phyloP scores from a whole-genome alignment of 805 yeast genomes.

The Starmerella bacillaris region DNA sequence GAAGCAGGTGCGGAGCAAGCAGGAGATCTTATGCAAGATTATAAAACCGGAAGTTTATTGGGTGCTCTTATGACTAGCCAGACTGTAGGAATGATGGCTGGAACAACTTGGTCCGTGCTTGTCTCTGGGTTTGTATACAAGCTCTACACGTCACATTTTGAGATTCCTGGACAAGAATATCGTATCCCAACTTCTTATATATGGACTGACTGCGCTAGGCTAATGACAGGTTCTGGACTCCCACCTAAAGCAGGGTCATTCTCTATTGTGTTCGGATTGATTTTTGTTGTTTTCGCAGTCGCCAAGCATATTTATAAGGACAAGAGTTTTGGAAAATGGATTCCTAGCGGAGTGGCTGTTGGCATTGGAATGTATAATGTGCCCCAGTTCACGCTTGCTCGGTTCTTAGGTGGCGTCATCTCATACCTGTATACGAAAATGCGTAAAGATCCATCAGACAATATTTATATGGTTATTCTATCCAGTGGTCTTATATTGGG shows the following conservation, averaged over 20 bases:
- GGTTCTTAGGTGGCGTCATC: conserved; percentile 73
- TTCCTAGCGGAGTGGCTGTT: conserved; percentile 93
- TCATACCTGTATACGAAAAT: conserved; percentile 32
- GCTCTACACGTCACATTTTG: conserved; percentile 63
- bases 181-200: conserved; percentile 88
- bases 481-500: conserved; percentile 88
- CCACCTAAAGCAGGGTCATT: conserved; percentile 61
- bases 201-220: conserved; percentile 90
- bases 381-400: conserved; percentile 82
- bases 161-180: conserved; percentile 64
- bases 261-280: conserved; percentile 49
- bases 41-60: conserved; percentile 78
- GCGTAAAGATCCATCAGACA: conserved; percentile 26
- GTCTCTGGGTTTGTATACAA: conserved; percentile 68
- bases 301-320: conserved; percentile 24
- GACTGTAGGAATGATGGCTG: conserved; percentile 74
- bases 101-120: conserved; percentile 68
- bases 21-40: conserved; percentile 93
- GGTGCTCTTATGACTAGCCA: conserved; percentile 91
- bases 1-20: conserved; percentile 99
- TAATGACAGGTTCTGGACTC: conserved; percentile 77
- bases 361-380: conserved; percentile 92
- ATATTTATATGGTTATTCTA: conserved; percentile 64
- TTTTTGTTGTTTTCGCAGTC: conserved; percentile 42
- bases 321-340: conserved; percentile 25